These are phyloP conservation scores for Pterocarpus santalinus DNA, from an alignment of 306 rosid genomes.

Conservation along the genomic window DNA sequence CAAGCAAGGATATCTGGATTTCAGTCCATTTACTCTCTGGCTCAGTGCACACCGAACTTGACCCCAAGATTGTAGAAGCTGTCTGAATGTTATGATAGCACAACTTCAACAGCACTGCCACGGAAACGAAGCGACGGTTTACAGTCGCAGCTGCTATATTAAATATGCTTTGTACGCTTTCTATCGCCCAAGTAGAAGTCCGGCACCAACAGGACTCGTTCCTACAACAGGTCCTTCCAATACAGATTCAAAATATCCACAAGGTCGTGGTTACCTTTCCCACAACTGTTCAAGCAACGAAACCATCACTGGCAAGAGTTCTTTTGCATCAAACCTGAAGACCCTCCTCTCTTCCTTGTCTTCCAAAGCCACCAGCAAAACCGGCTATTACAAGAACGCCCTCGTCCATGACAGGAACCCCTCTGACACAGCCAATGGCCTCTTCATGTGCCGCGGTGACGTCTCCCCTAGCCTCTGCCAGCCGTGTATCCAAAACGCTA, in stretches of 20 bases:
- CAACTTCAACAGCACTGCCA: background rate
- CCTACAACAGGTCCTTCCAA: background rate
- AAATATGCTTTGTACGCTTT: slow-evolving; percentile 27
- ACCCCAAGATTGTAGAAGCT: background rate
- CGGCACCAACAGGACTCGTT: background rate
- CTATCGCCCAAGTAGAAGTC: background rate
- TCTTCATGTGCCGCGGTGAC: slow-evolving; percentile 47
- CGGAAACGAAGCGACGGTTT: background rate
- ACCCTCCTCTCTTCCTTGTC: slow-evolving; percentile 37
- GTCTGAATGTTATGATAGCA: background rate
- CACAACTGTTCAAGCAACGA: slow-evolving; percentile 1
- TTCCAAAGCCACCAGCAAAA: slow-evolving; percentile 20
- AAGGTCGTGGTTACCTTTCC: background rate
- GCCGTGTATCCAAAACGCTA: slow-evolving; percentile 9
- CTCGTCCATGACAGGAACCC: background rate
- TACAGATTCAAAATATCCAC: background rate
- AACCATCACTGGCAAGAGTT: background rate
- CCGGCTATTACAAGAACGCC: slow-evolving; percentile 23
- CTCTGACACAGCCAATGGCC: slow-evolving; percentile 30
- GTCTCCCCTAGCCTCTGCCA: slow-evolving; percentile 4
- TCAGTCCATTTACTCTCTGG: slow-evolving; percentile 37
- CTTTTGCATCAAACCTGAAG: background rate
- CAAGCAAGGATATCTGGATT: slow-evolving; percentile 23
- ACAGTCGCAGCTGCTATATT: slow-evolving; percentile 9
- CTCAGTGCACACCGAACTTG: slow-evolving; percentile 45